These are phyloP conservation scores for Epichloe baconii DNA, from an alignment of 2,329 filamentous ascomycete species.

Conservation along the genomic window DNA sequence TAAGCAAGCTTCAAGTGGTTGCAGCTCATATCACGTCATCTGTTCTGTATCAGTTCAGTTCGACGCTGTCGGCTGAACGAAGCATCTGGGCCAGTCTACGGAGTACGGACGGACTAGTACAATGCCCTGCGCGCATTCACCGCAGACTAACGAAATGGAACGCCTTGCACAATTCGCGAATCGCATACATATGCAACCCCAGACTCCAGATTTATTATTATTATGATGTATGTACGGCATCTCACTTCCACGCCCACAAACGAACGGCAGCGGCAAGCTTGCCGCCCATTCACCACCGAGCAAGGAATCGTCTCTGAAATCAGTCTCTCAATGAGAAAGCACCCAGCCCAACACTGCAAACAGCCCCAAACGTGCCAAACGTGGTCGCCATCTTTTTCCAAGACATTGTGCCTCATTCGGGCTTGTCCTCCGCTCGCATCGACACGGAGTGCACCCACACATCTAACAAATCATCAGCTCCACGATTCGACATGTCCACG, in stretches of 20 bases:
- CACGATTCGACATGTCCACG: not conserved
- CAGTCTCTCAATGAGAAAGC: not conserved
- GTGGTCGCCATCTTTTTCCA: not conserved
- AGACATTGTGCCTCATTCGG: not conserved
- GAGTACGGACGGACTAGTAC: not conserved
- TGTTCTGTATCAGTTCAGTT: too few species aligned
- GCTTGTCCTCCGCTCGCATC: not conserved
- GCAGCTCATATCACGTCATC: too few species aligned
- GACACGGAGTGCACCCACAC: not conserved
- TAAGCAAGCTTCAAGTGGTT: too few species aligned
- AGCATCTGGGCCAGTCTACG: not conserved
- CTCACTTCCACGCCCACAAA: not conserved
- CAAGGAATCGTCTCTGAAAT: not conserved
- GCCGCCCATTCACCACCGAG: not conserved
- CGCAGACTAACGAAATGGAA: not conserved
- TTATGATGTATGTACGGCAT: not conserved
- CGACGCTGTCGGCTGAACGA: not conserved
- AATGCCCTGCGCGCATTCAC: not conserved
- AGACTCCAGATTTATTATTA: not conserved
- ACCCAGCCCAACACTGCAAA: not conserved
- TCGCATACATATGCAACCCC: not conserved
- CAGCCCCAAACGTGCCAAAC: constrained; percentile 1
- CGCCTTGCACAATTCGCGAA: not conserved
- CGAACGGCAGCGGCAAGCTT: not conserved
- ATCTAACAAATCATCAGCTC: not conserved